Percentiles rank a stretch among this genome's conserved stretches.
Evolutionary conservation across 2,329 filamentous ascomycete genomes (phyloP).

Genomic region (Mycosphaerella arachidis): DNA sequence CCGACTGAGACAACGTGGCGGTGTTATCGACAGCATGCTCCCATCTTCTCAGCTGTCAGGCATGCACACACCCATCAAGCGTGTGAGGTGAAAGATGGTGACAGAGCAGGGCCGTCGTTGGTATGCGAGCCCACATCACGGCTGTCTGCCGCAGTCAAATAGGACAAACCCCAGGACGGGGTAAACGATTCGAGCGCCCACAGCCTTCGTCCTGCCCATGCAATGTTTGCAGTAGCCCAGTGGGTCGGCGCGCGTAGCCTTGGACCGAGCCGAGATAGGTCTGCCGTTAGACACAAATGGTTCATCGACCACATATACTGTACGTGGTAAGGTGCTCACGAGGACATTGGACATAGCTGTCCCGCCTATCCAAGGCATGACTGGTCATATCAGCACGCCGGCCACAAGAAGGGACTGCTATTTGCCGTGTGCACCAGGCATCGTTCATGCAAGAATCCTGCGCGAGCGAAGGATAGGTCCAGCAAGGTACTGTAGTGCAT

Average conservation of each 20-base stretch:
- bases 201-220: slow-evolving; percentile 16
- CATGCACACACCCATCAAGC: slow-evolving; percentile 13
- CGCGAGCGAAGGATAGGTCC: not conserved
- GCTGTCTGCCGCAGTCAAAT: slow-evolving; percentile 10
- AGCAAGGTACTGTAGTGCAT: slow-evolving; percentile 3
- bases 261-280: slow-evolving; percentile 17
- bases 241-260: slow-evolving; percentile 25
- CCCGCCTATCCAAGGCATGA: slow-evolving; percentile 16
- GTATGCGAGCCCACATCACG: slow-evolving; percentile 18
- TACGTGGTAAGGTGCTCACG: slow-evolving; percentile 5
- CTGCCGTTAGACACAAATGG: slow-evolving; percentile 7
- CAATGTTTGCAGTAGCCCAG: slow-evolving; percentile 20
- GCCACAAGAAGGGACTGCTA: slow-evolving; percentile 2
- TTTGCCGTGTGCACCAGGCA: slow-evolving; percentile 16
- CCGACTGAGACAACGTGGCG: slow-evolving; percentile 20
- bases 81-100: not conserved
- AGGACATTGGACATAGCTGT: not conserved
- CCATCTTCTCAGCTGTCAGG: slow-evolving; percentile 12
- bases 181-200: slow-evolving; percentile 11
- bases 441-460: slow-evolving; percentile 18
- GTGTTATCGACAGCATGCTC: slow-evolving; percentile 18
- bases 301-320: slow-evolving; percentile 1
- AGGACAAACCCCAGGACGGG: slow-evolving; percentile 10
- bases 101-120: slow-evolving; percentile 7
- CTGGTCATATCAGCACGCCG: not conserved